Conservation (phyloP, 345 rosid genomes). For the Lumnitzera littorea region DNA sequence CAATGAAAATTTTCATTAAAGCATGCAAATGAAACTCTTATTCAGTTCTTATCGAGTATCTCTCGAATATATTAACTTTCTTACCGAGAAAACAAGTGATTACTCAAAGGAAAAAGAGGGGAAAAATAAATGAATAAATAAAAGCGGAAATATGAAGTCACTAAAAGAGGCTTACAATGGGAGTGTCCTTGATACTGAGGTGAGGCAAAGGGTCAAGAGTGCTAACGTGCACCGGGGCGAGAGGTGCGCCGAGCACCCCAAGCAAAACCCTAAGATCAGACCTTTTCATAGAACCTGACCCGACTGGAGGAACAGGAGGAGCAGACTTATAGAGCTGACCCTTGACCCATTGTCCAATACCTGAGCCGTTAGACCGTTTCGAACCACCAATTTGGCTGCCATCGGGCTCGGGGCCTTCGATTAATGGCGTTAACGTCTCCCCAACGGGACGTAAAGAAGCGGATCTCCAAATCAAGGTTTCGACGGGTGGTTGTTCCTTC, state of each 20-base stretch:
- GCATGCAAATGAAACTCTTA: no score
- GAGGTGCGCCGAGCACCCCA: constrained; percentile 43
- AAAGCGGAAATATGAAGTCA: not conserved
- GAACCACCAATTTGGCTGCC: constrained; percentile 44
- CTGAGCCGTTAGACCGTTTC: constrained; percentile 46
- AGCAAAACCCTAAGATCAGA: constrained; percentile 40
- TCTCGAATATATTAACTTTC: no score
- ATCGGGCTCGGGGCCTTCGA: constrained; percentile 97
- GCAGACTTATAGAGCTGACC: constrained; percentile 31
- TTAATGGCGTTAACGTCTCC: constrained; percentile 50
- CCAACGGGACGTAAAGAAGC: constrained; percentile 67
- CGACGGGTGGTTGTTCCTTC: constrained; percentile 32
- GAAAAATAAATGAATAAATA: not conserved
- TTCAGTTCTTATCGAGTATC: no score
- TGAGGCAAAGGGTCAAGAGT: constrained; percentile 41
- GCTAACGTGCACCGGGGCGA: constrained; percentile 44
- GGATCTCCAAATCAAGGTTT: constrained; percentile 55
- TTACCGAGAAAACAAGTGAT: no score
- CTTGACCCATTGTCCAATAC: constrained; percentile 38
- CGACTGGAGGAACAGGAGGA: constrained; percentile 3
- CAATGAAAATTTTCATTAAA: no score
- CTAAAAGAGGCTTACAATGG: constrained; percentile 47
- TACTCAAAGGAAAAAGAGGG: no score
- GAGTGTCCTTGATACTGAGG: constrained; percentile 46
- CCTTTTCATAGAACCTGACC: constrained; percentile 13